Percentiles rank a stretch among this genome's conserved stretches.
Conservation (phyloP, 2,329 filamentous ascomycete species). For the Aspergillus sp. region DNA sequence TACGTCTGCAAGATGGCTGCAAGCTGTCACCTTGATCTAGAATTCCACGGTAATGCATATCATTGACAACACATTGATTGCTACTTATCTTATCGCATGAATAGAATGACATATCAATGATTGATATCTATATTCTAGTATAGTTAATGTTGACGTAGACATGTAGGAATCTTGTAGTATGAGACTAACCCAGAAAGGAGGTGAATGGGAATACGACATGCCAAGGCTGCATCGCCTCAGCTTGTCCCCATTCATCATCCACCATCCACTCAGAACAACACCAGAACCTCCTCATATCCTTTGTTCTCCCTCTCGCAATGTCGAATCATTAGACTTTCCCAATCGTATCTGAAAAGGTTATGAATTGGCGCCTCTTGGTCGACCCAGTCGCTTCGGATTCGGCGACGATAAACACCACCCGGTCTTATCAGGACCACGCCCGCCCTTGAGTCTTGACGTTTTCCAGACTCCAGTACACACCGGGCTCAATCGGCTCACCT, state of each 20-base stretch:
- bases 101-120: no score
- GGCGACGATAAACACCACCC: neutral
- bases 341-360: neutral
- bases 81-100: no score
- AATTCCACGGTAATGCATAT: no score
- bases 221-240: neutral
- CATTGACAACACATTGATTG: no score
- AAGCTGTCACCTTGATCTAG: no score
- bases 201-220: neutral
- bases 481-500: neutral
- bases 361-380: neutral
- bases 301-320: neutral
- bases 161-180: no score
- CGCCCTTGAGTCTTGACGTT: neutral
- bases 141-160: no score
- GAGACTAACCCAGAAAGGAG: neutral
- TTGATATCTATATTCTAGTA: no score
- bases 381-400: neutral
- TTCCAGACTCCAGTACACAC: neutral
- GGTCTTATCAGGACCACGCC: neutral
- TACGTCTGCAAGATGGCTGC: no score
- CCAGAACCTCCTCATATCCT: neutral
- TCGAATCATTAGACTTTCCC: no score
- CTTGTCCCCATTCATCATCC: neutral
- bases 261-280: neutral